Conservation (phyloP, 1,284 basidiomycete species). For the Boletus sp. region DNA sequence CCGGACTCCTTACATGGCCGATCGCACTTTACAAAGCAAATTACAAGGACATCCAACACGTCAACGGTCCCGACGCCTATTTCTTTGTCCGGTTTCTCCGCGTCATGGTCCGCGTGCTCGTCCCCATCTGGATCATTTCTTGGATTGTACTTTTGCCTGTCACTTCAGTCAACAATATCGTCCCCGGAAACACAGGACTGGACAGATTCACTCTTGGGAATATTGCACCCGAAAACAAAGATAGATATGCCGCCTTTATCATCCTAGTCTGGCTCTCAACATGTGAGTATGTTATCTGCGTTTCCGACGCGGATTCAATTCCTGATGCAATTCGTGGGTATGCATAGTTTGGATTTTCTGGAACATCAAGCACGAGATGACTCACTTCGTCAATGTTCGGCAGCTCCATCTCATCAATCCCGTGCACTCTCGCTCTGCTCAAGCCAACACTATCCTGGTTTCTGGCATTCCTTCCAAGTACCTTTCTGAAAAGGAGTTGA, state of each 20-base stretch:
- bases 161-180: constrained; percentile 53
- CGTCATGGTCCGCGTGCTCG: constrained; percentile 74
- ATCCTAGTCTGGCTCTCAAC: constrained; percentile 74
- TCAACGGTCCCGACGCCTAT: constrained; percentile 92
- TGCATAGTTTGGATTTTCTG: constrained; percentile 77
- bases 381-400: constrained; percentile 75
- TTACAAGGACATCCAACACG: constrained; percentile 55
- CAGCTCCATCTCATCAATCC: constrained; percentile 81
- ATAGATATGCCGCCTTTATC: constrained; percentile 73
- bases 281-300: constrained; percentile 41
- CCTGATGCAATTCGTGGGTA: constrained; percentile 1
- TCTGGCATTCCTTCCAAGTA: constrained; percentile 85
- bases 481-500: constrained; percentile 64
- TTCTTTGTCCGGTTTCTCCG: constrained; percentile 88
- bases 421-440: constrained; percentile 67
- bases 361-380: constrained; percentile 79
- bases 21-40: constrained; percentile 53
- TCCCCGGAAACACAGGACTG: constrained; percentile 54
- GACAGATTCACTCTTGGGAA: constrained; percentile 83
- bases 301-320: not conserved
- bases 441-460: constrained; percentile 86
- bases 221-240: constrained; percentile 47
- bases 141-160: constrained; percentile 72
- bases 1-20: constrained; percentile 55
- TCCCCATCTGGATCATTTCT: constrained; percentile 78